These are phyloP conservation scores for Paramecium biaurelia DNA, from an alignment of 73 alveolate species.

Conservation along the genomic window DNA sequence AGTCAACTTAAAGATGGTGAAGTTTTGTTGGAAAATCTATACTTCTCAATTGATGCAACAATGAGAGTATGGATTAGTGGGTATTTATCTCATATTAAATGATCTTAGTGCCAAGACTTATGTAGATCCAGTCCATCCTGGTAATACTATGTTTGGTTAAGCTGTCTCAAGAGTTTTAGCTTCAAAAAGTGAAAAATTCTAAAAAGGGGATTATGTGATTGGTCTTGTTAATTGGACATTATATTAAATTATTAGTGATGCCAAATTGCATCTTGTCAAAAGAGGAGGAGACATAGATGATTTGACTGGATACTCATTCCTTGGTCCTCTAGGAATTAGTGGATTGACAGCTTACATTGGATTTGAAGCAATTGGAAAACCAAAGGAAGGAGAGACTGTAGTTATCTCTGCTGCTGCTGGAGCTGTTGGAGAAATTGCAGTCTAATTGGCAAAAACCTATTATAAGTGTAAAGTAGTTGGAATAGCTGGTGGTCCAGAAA, in stretches of 20 bases:
- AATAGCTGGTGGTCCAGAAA: conserved; percentile 71
- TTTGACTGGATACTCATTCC: not conserved
- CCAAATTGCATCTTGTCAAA: not conserved
- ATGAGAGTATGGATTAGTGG: conserved; percentile 68
- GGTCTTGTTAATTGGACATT: conserved; percentile 49
- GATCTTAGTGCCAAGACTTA: conserved; percentile 52
- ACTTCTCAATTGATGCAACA: conserved; percentile 61
- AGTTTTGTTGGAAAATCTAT: conserved; percentile 41
- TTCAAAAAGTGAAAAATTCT: conserved; percentile 52
- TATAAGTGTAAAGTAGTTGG: conserved; percentile 58
- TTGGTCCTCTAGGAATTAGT: conserved; percentile 56
- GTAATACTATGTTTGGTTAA: conserved; percentile 46
- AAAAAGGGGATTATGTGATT: conserved; percentile 55
- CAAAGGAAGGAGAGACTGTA: conserved; percentile 69
- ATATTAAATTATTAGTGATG: not conserved
- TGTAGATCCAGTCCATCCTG: conserved; percentile 63
- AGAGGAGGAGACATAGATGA: conserved; percentile 54
- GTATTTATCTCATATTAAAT: not conserved
- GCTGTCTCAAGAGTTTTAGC: conserved; percentile 55
- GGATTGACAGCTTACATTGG: conserved; percentile 66
- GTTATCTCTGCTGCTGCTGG: conserved; percentile 88
- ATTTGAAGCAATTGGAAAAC: conserved; percentile 60
- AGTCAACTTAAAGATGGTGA: conserved; percentile 51
- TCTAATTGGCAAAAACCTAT: conserved; percentile 73
- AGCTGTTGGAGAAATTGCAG: conserved; percentile 80